phyloP scores from a whole-genome alignment of 2,329 filamentous ascomycete genomes.

The Fusarium oligoseptatum region DNA sequence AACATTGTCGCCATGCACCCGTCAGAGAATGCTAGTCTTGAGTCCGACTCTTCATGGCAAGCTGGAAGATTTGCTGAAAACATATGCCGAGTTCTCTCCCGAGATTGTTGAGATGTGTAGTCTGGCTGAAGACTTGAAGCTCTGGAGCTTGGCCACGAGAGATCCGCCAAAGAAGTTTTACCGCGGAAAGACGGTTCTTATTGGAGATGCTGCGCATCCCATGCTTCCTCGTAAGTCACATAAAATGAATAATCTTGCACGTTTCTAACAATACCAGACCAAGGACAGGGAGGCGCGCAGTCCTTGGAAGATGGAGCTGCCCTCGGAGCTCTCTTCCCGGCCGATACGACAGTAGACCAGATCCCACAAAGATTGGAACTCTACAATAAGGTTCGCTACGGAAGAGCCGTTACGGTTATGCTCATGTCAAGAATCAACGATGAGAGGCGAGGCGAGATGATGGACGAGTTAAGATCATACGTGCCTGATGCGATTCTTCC shows the following conservation, averaged over 20 bases:
- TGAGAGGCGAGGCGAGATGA: conserved; percentile 11
- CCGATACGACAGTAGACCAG: not conserved
- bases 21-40: not conserved
- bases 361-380: not conserved
- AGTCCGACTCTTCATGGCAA: conserved; percentile 11
- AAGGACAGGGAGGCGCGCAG: conserved; percentile 27
- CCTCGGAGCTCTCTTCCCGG: conserved; percentile 10
- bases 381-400: conserved; percentile 21
- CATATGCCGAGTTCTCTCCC: not conserved
- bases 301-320: conserved; percentile 24
- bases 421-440: conserved; percentile 15
- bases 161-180: conserved; percentile 7
- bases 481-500: conserved; percentile 3
- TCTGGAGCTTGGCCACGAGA: conserved; percentile 17
- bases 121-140: conserved; percentile 9
- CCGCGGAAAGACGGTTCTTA: conserved; percentile 9
- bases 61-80: not conserved
- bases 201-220: conserved; percentile 25
- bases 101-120: conserved; percentile 13
- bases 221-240: conserved; percentile 25
- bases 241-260: too few species aligned
- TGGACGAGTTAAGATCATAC: conserved; percentile 13
- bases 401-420: conserved; percentile 4
- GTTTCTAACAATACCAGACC: not conserved
- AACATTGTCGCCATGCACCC: conserved; percentile 12